A percentile compares a stretch with the other conserved stretches of the same genome.
Evolutionary conservation across 2,329 filamentous ascomycete genomes (phyloP).

Genomic region (Fusarium sulawesiense): DNA sequence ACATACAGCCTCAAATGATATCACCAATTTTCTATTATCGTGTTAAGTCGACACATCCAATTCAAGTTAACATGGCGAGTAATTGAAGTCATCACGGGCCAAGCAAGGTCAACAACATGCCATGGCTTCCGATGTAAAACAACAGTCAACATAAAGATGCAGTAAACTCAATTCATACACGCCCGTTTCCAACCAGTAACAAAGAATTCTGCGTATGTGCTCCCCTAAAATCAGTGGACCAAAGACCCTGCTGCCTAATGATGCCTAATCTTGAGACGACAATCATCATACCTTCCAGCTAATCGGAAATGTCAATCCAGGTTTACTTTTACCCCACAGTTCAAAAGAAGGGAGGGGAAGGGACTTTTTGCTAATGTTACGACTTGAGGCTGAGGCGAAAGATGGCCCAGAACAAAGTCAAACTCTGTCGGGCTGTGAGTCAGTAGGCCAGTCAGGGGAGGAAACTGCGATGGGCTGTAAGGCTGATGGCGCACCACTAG

Average conservation of each 20-base stretch:
- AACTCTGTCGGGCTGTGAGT: slow-evolving; percentile 24
- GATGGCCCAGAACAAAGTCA: not conserved
- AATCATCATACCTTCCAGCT: slow-evolving; percentile 14
- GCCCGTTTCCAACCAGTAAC: not conserved
- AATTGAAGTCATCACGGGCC: not conserved
- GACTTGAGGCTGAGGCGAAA: not conserved
- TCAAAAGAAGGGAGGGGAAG: not conserved
- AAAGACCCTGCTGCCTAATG: slow-evolving; percentile 31
- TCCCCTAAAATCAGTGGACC: not conserved
- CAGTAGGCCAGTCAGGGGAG: slow-evolving; percentile 30
- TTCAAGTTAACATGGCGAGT: no score
- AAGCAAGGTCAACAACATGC: not conserved
- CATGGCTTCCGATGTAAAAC: not conserved
- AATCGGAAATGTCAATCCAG: not conserved
- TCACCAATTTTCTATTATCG: not conserved
- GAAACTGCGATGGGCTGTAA: slow-evolving; percentile 4
- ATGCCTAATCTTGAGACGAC: slow-evolving; percentile 15
- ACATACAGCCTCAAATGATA: not conserved
- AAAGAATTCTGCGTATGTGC: not conserved
- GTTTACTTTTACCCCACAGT: slow-evolving; percentile 10
- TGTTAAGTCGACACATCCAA: no score
- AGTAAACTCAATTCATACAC: not conserved
- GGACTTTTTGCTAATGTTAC: slow-evolving; percentile 1
- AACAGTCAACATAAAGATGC: not conserved
- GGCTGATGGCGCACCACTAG: slow-evolving; percentile 16